These are phyloP conservation scores for Coemansia sp. DNA, from an alignment of 192 early-diverging fungal genomes.

Conservation along the genomic window DNA sequence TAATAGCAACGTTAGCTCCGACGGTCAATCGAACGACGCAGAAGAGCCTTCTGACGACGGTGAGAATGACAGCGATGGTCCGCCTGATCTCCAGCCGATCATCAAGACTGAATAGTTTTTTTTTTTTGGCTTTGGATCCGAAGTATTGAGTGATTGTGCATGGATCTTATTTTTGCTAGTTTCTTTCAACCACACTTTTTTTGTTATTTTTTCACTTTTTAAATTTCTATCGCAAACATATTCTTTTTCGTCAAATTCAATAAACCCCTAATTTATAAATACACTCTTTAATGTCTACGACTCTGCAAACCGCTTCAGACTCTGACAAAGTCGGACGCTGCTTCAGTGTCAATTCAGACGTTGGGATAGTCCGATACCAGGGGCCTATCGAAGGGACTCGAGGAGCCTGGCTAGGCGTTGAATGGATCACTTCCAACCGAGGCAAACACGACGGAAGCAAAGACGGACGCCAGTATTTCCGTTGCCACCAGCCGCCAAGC, in stretches of 20 bases:
- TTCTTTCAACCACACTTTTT: background rate
- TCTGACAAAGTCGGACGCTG: slow-evolving; percentile 25
- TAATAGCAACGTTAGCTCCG: too few relatives aligned
- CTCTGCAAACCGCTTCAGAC: background rate
- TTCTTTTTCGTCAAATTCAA: background rate
- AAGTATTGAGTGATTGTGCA: background rate
- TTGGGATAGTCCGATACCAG: slow-evolving; percentile 48
- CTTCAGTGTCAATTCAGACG: slow-evolving; percentile 34
- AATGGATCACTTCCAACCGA: slow-evolving; percentile 36
- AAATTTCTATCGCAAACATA: background rate
- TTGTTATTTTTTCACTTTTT: background rate
- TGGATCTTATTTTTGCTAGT: background rate
- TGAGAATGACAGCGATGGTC: background rate
- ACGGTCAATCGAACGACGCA: too few relatives aligned
- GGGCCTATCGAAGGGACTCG: slow-evolving; percentile 36
- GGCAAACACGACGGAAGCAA: slow-evolving; percentile 55
- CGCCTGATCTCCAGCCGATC: background rate
- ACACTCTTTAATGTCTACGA: background rate
- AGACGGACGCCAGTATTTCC: slow-evolving; percentile 35
- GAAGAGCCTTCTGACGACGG: background rate
- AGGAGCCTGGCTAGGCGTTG: slow-evolving; percentile 53
- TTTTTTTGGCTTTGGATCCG: background rate
- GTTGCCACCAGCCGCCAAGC: slow-evolving; percentile 3
- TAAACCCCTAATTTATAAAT: too few relatives aligned
- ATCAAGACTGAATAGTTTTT: background rate